Base-by-base conservation (phyloP, 2,329 filamentous ascomycete genomes). In the Fusarium sp. region DNA sequence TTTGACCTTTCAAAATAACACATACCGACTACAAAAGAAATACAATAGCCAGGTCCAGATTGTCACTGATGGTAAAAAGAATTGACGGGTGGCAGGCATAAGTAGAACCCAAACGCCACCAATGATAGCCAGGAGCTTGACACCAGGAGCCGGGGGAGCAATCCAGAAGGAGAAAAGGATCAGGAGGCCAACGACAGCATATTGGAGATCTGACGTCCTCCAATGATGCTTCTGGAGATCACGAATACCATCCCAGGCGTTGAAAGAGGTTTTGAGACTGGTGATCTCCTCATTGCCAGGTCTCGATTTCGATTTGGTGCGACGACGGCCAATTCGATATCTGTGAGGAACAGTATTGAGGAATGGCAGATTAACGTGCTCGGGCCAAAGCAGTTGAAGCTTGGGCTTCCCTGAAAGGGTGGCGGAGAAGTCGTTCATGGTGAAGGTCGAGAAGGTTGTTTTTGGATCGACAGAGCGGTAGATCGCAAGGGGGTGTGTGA, bases 1-100 rank as follows among this genome's bases (percentile, higher is more conserved):
- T 10, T 59, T 45, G 9, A 67, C 2, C 41, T 22, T n/a, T 41
- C 6, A 42, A 22, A 28, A 4, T 16, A 39, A 35, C 24, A 51
- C 94, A 86, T 90, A 97, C 94, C 95, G 92, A 86, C 93, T 96
- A 72, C 92, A 91, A 82, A 96, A 97, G 85, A 97, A 98, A 81
- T 97, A 94, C 54, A 98, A 85, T 44, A 98, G 86, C 90, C 95
- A 98, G 30, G 91, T 91, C 82, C 93, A 92, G 72, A 97, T 94
- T 12, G 94, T 92, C 67, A 96, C 86, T 59, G 95, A 95, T 15
- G 95, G 95, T 45, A 97, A 86, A 80, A 97, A 94, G 82, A 98
- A 97, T 81, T 98, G 95, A 72, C 94, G 89, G 7, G 95, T 97
- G 56, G 94, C 88, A 12, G 95, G 95, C 82, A 97, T 89, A 48